Evolutionary conservation across 352 stramenopile genomes (phyloP).

Genomic region (Plasmopara halstedii): DNA sequence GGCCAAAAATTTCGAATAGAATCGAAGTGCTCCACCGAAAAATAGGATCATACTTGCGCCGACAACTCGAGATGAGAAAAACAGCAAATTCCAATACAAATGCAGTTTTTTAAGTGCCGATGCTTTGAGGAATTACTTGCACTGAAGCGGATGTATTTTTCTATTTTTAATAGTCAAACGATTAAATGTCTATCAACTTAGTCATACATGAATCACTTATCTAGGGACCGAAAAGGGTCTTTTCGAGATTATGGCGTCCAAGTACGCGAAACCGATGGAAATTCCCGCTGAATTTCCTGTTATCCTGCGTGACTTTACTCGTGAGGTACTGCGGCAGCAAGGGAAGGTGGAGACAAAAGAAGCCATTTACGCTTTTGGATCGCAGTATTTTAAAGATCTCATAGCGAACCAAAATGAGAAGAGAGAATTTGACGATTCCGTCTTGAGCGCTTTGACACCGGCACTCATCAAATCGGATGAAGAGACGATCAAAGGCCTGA

Average conservation of each 20-base stretch:
- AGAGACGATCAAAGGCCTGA: conserved; percentile 43
- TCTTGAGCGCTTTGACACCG: conserved; percentile 19
- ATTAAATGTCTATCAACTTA: too few species aligned
- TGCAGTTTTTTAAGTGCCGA: too few species aligned
- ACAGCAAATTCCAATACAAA: too few species aligned
- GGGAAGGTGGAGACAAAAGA: conserved; percentile 73
- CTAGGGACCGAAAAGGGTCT: conserved; percentile 9
- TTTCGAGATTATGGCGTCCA: conserved; percentile 57
- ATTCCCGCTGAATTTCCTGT: conserved; percentile 67
- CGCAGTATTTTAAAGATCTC: conserved; percentile 65
- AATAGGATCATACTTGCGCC: too few species aligned
- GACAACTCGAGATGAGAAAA: too few species aligned
- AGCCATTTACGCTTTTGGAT: conserved; percentile 68
- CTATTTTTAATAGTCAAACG: too few species aligned
- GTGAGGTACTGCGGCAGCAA: conserved; percentile 78
- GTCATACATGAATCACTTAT: too few species aligned
- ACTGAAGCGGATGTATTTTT: too few species aligned
- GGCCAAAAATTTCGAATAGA: too few species aligned
- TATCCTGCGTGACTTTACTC: conserved; percentile 64
- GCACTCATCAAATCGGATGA: conserved; percentile 58
- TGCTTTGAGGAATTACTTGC: too few species aligned
- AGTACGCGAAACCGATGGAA: conserved; percentile 77
- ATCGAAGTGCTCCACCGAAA: too few species aligned
- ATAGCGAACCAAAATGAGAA: conserved; percentile 24
- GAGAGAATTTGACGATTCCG: conserved; percentile 7